Percentiles rank a stretch among this genome's conserved stretches.
Conservation (phyloP, 495 filamentous ascomycete genomes). For the Penicillium steckii region DNA sequence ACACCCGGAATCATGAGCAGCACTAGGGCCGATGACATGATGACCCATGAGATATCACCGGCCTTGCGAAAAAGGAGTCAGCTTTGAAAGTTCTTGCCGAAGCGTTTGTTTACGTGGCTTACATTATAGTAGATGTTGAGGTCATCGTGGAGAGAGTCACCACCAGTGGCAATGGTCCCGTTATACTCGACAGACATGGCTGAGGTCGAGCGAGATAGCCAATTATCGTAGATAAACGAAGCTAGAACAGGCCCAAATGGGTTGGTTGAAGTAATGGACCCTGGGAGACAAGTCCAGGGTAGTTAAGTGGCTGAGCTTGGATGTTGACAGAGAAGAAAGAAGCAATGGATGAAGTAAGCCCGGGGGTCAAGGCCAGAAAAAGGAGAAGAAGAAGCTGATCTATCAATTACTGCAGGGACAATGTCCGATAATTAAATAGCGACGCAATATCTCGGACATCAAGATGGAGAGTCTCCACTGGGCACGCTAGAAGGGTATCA, state of each 20-base stretch:
- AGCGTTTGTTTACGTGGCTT: conserved; percentile 15
- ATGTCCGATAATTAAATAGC: conserved; percentile 25
- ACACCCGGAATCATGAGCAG: conserved; percentile 98
- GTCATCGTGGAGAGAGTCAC: conserved; percentile 70
- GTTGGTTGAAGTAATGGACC: neutral
- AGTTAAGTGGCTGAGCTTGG: neutral
- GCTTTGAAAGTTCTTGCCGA: neutral
- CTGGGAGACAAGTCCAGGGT: neutral
- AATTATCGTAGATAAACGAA: conserved; percentile 1
- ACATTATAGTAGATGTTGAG: conserved; percentile 85
- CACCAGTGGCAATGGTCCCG: conserved; percentile 63
- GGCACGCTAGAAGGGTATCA: conserved; percentile 18
- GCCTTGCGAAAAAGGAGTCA: conserved; percentile 46
- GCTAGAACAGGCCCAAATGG: neutral
- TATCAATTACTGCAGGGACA: conserved; percentile 25
- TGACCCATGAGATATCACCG: conserved; percentile 91
- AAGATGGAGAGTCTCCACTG: conserved; percentile 17
- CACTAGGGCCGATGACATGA: conserved; percentile 84
- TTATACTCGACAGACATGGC: conserved; percentile 58
- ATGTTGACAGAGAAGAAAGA: neutral
- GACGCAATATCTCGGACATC: conserved; percentile 5
- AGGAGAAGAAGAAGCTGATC: conserved; percentile 18
- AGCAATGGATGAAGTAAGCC: conserved; percentile 5
- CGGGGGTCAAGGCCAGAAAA: neutral
- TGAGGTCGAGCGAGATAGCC: conserved; percentile 8